Conservation (phyloP, 2,329 filamentous ascomycete species). For the Falciphora oryzae region DNA sequence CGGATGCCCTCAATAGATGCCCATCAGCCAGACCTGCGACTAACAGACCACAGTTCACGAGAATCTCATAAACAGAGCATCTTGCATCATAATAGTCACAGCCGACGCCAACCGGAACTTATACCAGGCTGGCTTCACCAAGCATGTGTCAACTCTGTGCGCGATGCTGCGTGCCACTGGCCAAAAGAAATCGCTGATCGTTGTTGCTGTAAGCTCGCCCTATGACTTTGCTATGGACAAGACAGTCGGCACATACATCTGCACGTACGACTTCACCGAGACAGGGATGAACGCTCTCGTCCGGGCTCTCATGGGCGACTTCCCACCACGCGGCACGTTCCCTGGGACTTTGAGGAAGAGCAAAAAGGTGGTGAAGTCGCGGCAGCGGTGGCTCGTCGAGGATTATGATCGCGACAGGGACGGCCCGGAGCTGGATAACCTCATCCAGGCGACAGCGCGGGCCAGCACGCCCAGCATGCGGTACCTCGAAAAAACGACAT, state of each 20-base stretch:
- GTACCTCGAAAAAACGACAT: conserved; percentile 51
- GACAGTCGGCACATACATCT: conserved; percentile 85
- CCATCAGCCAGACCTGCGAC: too few species aligned
- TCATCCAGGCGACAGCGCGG: conserved; percentile 66
- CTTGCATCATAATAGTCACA: conserved; percentile 83
- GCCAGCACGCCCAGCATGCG: conserved; percentile 60
- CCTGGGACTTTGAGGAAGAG: conserved; percentile 78
- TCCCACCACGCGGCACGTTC: conserved; percentile 51
- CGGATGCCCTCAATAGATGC: too few species aligned
- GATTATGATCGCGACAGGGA: conserved; percentile 79
- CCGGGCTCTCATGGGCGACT: conserved; percentile 75
- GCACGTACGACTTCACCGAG: conserved; percentile 95
- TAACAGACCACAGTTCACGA: conserved; percentile 62
- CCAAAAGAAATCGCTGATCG: conserved; percentile 83
- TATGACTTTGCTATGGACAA: conserved; percentile 96
- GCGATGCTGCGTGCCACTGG: conserved; percentile 71
- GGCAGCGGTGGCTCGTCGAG: conserved; percentile 92
- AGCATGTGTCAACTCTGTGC: conserved; percentile 94
- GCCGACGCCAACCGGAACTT: conserved; percentile 91
- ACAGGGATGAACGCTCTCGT: conserved; percentile 82
- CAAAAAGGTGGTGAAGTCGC: conserved; percentile 80
- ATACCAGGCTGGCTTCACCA: conserved; percentile 92
- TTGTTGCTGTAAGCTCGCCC: conserved; percentile 88
- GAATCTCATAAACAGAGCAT: conserved; percentile 81
- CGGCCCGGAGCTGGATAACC: conserved; percentile 62